Conservation (phyloP, 1,284 basidiomycete species). For the Ustilago cynodontis region DNA sequence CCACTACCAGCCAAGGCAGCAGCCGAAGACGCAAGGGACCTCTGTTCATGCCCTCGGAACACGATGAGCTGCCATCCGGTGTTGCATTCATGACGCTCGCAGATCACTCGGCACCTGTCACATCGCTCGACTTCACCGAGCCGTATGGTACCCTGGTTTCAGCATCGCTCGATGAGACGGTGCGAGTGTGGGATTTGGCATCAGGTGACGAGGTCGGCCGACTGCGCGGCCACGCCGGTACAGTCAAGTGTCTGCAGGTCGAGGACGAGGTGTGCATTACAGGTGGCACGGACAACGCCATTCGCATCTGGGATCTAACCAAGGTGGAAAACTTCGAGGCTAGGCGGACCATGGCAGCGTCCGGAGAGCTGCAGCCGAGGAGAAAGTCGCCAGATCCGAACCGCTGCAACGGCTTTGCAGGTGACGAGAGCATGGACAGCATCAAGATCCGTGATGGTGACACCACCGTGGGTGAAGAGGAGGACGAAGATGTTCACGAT, state of each 20-base stretch:
- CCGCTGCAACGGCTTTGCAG: slow-evolving; percentile 18
- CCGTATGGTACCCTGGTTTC: slow-evolving; percentile 94
- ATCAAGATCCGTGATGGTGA: slow-evolving; percentile 50
- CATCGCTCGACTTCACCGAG: slow-evolving; percentile 92
- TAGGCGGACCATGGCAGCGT: slow-evolving; percentile 52
- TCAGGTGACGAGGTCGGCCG: slow-evolving; percentile 71
- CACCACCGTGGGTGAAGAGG: slow-evolving; percentile 67
- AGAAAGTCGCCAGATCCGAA: slow-evolving; percentile 31
- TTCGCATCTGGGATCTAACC: slow-evolving; percentile 71
- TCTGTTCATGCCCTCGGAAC: slow-evolving; percentile 95
- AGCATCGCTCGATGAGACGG: slow-evolving; percentile 74
- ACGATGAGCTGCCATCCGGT: slow-evolving; percentile 91
- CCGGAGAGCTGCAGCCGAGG: slow-evolving; percentile 45
- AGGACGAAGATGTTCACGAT: slow-evolving; percentile 71
- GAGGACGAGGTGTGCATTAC: slow-evolving; percentile 92
- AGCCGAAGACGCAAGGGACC: slow-evolving; percentile 73
- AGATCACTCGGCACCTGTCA: slow-evolving; percentile 83
- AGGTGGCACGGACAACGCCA: slow-evolving; percentile 85
- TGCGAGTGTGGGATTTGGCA: slow-evolving; percentile 89
- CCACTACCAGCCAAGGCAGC: slow-evolving; percentile 37
- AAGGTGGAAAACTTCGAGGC: slow-evolving; percentile 66
- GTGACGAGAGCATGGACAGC: slow-evolving; percentile 40
- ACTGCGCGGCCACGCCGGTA: slow-evolving; percentile 62
- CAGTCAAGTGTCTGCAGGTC: slow-evolving; percentile 90
- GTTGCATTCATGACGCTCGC: slow-evolving; percentile 96